phyloP scores from a whole-genome alignment of 176 grass and related monocot species.

The Stipa capillata region DNA sequence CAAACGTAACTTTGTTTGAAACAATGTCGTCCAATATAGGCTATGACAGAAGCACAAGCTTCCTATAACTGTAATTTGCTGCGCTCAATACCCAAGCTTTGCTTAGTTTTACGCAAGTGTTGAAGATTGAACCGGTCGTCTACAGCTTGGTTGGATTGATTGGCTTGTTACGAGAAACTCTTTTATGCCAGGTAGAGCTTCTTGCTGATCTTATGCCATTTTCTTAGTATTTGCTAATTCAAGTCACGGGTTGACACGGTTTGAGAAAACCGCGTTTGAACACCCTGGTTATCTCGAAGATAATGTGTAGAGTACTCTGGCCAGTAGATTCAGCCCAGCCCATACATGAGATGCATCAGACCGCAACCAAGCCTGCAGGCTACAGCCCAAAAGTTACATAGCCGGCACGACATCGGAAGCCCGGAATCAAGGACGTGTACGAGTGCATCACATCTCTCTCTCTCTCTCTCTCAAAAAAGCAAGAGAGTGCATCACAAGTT shows the following conservation, averaged over 20 bases:
- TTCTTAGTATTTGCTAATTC: too few species aligned
- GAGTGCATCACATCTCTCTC: too few species aligned
- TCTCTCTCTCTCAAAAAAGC: too few species aligned
- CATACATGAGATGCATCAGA: neutral
- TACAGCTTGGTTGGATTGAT: neutral
- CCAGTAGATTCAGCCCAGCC: neutral
- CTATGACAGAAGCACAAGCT: neutral
- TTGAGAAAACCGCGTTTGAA: too few species aligned
- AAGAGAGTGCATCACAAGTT: too few species aligned
- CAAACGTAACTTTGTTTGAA: too few species aligned
- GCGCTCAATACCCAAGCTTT: neutral
- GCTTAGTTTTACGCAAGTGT: neutral
- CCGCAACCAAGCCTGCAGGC: too few species aligned
- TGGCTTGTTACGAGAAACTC: neutral
- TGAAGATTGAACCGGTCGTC: neutral
- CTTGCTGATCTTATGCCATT: too few species aligned
- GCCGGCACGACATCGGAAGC: neutral
- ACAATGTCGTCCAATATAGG: neutral
- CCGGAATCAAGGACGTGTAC: neutral
- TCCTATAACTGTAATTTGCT: neutral
- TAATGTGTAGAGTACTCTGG: too few species aligned
- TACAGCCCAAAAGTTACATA: neutral
- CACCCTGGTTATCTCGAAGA: too few species aligned
- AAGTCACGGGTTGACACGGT: too few species aligned
- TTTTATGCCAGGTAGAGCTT: too few species aligned